Conservation (phyloP, 1,284 basidiomycete species). For the Stygiomarasmius scandens region DNA sequence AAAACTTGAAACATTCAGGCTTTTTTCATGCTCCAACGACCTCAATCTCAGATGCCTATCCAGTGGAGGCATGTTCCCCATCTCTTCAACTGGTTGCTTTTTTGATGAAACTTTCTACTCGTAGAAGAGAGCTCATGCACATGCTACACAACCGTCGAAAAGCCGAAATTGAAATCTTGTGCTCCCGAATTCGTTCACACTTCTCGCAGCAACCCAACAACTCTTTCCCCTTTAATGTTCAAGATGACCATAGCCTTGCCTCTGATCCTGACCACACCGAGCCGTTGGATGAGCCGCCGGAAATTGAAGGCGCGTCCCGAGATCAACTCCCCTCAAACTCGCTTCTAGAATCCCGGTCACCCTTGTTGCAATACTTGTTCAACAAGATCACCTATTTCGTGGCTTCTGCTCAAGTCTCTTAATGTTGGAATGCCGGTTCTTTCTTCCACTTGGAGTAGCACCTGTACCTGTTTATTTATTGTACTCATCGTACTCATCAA, state of each 20-base stretch:
- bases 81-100: conserved; percentile 5
- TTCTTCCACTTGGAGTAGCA: too few relatives aligned
- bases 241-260: not conserved
- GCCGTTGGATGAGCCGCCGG: too few relatives aligned
- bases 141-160: conserved; percentile 83
- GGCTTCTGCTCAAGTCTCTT: not conserved
- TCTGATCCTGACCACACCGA: too few relatives aligned
- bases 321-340: too few relatives aligned
- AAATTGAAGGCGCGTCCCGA: too few relatives aligned
- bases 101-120: not conserved
- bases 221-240: not conserved
- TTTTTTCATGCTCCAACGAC: conserved; percentile 60
- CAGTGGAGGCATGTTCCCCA: conserved; percentile 68
- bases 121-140: conserved; percentile 74
- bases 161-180: conserved; percentile 85
- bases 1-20: conserved; percentile 51
- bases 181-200: not conserved
- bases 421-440: too few relatives aligned
- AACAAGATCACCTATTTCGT: conserved; percentile 11
- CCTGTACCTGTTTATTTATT: too few relatives aligned
- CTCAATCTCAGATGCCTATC: conserved; percentile 46
- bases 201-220: not conserved
- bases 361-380: conserved; percentile 14
- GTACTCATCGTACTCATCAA: too few relatives aligned
- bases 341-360: not conserved